These are phyloP conservation scores for Aquilaria malaccensis DNA, from an alignment of 345 rosid species.

Conservation along the genomic window DNA sequence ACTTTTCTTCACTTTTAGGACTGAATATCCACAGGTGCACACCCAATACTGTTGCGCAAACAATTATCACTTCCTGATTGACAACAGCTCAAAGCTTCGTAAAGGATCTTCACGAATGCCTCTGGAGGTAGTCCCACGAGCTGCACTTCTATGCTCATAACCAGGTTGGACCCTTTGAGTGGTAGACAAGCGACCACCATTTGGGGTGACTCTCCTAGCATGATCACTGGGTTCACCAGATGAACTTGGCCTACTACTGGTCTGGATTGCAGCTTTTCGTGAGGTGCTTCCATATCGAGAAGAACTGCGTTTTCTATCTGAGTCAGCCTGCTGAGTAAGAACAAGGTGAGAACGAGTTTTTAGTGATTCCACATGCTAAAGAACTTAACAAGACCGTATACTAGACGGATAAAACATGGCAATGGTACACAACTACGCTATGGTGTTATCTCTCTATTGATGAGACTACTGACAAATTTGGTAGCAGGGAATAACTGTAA, in stretches of 20 bases:
- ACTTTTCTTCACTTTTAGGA: conserved; percentile 8
- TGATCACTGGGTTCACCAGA: conserved; percentile 65
- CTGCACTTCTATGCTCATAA: conserved; percentile 42
- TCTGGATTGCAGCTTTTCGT: conserved; percentile 52
- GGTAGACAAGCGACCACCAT: conserved; percentile 53
- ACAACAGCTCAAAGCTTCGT: conserved; percentile 60
- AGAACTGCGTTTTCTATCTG: conserved; percentile 38
- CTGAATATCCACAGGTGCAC: neutral
- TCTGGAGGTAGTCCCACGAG: conserved; percentile 43
- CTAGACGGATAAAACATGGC: too few relatives aligned
- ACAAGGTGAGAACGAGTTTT: neutral
- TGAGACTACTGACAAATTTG: too few relatives aligned
- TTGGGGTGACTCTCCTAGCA: conserved; percentile 50
- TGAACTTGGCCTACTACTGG: conserved; percentile 55
- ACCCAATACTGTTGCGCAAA: neutral
- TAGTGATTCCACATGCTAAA: neutral
- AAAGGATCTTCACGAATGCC: conserved; percentile 43
- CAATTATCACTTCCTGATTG: conserved; percentile 41
- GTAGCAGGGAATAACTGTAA: too few relatives aligned
- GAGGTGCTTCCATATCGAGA: conserved; percentile 67
- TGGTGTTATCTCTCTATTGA: too few relatives aligned
- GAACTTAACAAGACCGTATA: too few relatives aligned
- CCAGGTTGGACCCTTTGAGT: conserved; percentile 50
- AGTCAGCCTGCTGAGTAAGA: conserved; percentile 37
- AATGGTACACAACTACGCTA: too few relatives aligned